Evolutionary conservation across 805 yeast species (phyloP).

Genomic region (Saturnispora silvae): DNA sequence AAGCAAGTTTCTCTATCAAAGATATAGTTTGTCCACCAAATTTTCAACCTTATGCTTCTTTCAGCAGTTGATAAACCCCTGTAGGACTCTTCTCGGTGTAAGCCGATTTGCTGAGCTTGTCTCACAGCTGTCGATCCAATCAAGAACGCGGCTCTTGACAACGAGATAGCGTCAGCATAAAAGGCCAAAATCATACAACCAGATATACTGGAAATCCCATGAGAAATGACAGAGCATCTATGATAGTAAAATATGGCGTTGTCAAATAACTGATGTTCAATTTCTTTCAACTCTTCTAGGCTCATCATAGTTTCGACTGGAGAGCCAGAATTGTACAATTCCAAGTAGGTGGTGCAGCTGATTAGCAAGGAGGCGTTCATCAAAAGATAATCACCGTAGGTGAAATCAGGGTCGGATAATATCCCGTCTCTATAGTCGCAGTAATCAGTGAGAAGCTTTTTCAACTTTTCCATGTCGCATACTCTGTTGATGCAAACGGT

Average conservation of each 20-base stretch:
- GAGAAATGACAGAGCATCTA: slow-evolving; percentile 37
- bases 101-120: slow-evolving; percentile 47
- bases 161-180: slow-evolving; percentile 26
- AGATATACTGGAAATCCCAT: slow-evolving; percentile 40
- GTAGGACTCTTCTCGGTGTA: slow-evolving; percentile 40
- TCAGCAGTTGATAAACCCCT: slow-evolving; percentile 29
- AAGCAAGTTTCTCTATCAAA: slow-evolving; percentile 36
- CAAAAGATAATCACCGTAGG: slow-evolving; percentile 25
- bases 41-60: slow-evolving; percentile 25
- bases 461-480: slow-evolving; percentile 7
- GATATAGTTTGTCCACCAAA: slow-evolving; percentile 43
- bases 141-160: slow-evolving; percentile 32
- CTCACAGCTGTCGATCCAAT: slow-evolving; percentile 38
- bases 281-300: slow-evolving; percentile 16
- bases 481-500: slow-evolving; percentile 2
- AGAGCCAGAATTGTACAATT: slow-evolving; percentile 4
- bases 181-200: slow-evolving; percentile 39
- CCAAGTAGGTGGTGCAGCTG: slow-evolving; percentile 10
- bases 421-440: slow-evolving; percentile 20
- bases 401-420: slow-evolving; percentile 16
- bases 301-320: slow-evolving; percentile 1
- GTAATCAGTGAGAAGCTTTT: slow-evolving; percentile 10
- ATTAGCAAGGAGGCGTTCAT: slow-evolving; percentile 23
- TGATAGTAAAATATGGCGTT: slow-evolving; percentile 45
- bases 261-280: slow-evolving; percentile 25